Conservation (phyloP, 148 eudicot genomes). For the Chenopodium suecicum region DNA sequence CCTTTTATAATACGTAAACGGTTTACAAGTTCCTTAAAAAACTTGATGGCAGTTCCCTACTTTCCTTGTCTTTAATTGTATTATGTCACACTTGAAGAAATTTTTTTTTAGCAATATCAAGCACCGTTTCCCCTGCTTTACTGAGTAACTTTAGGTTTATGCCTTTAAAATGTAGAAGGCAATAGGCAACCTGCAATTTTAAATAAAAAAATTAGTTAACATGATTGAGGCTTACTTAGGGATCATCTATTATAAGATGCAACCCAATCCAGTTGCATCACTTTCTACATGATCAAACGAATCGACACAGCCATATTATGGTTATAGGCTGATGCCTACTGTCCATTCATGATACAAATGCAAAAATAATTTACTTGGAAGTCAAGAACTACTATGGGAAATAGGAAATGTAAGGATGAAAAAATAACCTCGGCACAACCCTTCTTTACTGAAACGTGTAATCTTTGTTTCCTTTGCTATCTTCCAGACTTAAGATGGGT, state of each 20-base stretch:
- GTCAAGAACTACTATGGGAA: neutral
- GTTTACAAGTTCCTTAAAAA: too few species aligned
- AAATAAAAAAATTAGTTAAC: neutral
- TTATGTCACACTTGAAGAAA: too few species aligned
- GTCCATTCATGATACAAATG: neutral
- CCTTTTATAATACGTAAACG: too few species aligned
- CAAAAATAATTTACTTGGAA: neutral
- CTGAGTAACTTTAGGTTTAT: conserved; percentile 59
- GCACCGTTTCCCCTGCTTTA: conserved; percentile 72
- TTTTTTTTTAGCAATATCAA: conserved; percentile 79
- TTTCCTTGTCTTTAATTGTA: too few species aligned
- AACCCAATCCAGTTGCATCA: conserved; percentile 1
- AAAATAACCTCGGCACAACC: conserved; percentile 67
- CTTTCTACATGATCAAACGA: neutral
- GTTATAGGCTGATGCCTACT: neutral
- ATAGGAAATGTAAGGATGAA: conserved; percentile 6
- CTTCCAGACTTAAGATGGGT: conserved; percentile 68
- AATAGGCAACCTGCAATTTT: conserved; percentile 56
- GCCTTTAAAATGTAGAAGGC: conserved; percentile 58
- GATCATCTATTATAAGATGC: neutral
- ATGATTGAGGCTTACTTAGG: neutral
- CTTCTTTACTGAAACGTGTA: conserved; percentile 80
- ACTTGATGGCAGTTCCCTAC: too few species aligned
- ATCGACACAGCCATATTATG: neutral
- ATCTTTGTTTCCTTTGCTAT: conserved; percentile 79